These are phyloP conservation scores for Yamadazyma songkhlaensis DNA, from an alignment of 1,139 yeast genomes.

Conservation along the genomic window DNA sequence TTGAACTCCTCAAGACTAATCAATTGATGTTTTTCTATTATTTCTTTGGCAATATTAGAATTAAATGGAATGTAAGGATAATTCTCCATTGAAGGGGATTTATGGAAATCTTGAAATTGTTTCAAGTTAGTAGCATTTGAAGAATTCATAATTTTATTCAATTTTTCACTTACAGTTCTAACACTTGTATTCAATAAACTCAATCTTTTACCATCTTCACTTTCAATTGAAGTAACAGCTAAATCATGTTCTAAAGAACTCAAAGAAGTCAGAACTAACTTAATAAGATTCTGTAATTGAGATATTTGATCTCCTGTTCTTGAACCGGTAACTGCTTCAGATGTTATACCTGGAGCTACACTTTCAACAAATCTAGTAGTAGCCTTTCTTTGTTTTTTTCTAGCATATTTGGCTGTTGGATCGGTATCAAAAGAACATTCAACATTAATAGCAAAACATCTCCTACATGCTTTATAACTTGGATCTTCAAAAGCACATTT, in stretches of 20 bases:
- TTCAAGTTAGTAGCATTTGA: conserved; percentile 10
- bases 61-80: conserved; percentile 39
- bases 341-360: conserved; percentile 15
- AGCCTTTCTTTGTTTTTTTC: conserved; percentile 17
- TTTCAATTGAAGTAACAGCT: conserved; percentile 12
- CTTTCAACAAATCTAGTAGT: conserved; percentile 10
- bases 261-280: conserved; percentile 13
- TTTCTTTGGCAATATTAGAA: conserved; percentile 39
- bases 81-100: conserved; percentile 12
- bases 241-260: conserved; percentile 16
- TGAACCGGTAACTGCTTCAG: conserved; percentile 15
- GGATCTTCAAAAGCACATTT: conserved; percentile 54
- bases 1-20: conserved; percentile 26
- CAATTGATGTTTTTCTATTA: conserved; percentile 23
- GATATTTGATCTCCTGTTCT: conserved; percentile 15
- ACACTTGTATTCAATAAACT: conserved; percentile 7
- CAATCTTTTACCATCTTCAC: conserved; percentile 10
- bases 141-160: conserved; percentile 10
- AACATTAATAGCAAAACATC: conserved; percentile 45
- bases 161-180: conserved; percentile 5
- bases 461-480: conserved; percentile 36
- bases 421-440: conserved; percentile 49
- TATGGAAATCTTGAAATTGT: conserved; percentile 17
- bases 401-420: conserved; percentile 38
- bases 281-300: conserved; percentile 14